These are phyloP conservation scores for Debaryomyces hansenii DNA, from an alignment of 805 yeast species.

Conservation along the genomic window DNA sequence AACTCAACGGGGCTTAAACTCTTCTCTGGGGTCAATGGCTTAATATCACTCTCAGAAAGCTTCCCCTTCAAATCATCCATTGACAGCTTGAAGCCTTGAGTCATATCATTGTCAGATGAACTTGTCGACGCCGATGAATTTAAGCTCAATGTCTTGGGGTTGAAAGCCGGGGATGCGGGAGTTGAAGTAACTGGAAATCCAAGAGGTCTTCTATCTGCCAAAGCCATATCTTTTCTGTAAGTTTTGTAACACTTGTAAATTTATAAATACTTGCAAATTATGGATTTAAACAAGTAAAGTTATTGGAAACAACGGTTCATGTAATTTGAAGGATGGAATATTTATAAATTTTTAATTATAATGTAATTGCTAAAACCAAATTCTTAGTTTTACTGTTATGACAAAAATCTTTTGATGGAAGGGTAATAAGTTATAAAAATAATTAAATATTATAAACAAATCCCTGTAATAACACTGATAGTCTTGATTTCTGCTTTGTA, in stretches of 20 bases:
- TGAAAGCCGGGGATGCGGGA: constrained; percentile 45
- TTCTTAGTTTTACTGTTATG: not conserved
- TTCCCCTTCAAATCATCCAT: constrained; percentile 16
- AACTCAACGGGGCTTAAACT: constrained; percentile 29
- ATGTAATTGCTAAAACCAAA: not conserved
- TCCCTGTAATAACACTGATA: not conserved
- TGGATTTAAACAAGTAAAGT: not conserved
- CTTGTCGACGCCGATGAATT: constrained; percentile 11
- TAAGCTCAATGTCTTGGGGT: constrained; percentile 26
- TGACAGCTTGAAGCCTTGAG: constrained; percentile 12
- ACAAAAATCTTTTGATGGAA: not conserved
- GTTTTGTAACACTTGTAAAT: constrained; percentile 1
- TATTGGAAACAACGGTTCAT: not conserved
- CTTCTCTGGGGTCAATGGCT: constrained; percentile 24
- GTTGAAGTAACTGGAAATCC: constrained; percentile 51
- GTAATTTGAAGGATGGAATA: not conserved
- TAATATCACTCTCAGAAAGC: constrained; percentile 14
- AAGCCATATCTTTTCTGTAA: constrained; percentile 47
- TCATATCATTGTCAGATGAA: constrained; percentile 7
- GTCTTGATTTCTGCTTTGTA: not conserved
- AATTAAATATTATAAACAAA: constrained; percentile 15
- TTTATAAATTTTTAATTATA: constrained; percentile 2
- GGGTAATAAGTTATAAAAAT: constrained; percentile 10
- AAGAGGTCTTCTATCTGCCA: constrained; percentile 67
- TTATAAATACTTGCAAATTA: not conserved